These are phyloP conservation scores for Entomortierella lignicola DNA, from an alignment of 192 early-diverging fungal species.

Conservation along the genomic window DNA sequence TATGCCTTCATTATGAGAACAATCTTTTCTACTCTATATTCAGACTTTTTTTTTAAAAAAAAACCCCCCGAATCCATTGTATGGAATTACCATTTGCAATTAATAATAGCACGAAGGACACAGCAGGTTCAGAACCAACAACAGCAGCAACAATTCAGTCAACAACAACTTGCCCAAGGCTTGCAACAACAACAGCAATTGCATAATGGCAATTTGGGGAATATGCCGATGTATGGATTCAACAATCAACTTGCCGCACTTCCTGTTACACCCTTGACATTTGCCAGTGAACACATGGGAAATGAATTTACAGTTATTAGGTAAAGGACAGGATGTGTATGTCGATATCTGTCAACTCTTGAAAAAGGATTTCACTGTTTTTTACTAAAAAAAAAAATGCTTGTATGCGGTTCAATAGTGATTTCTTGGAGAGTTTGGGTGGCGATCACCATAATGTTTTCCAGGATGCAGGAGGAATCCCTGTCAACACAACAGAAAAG, in stretches of 20 bases:
- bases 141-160: constrained; percentile 15
- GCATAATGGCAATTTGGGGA: constrained; percentile 34
- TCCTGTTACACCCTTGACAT: constrained; percentile 69
- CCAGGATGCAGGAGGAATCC: constrained; percentile 30
- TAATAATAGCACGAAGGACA: constrained; percentile 22
- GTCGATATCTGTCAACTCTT: no score
- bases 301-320: constrained; percentile 85
- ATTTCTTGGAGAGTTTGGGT: constrained; percentile 68
- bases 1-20: no score
- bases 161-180: constrained; percentile 22
- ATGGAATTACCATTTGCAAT: no score
- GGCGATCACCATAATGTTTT: constrained; percentile 46
- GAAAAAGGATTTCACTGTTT: constrained; percentile 1
- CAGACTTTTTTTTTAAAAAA: not conserved
- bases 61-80: no score
- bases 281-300: constrained; percentile 82
- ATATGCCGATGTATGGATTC: constrained; percentile 49
- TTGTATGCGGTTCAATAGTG: constrained; percentile 56
- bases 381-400: no score
- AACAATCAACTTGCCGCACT: constrained; percentile 46
- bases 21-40: no score
- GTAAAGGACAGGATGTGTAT: no score
- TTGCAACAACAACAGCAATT: constrained; percentile 32
- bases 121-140: constrained; percentile 21
- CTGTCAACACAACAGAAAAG: constrained; percentile 77